Evolutionary conservation across 164 flowering plant genomes (phyloP).

Genomic region (Chimonanthus praecox): DNA sequence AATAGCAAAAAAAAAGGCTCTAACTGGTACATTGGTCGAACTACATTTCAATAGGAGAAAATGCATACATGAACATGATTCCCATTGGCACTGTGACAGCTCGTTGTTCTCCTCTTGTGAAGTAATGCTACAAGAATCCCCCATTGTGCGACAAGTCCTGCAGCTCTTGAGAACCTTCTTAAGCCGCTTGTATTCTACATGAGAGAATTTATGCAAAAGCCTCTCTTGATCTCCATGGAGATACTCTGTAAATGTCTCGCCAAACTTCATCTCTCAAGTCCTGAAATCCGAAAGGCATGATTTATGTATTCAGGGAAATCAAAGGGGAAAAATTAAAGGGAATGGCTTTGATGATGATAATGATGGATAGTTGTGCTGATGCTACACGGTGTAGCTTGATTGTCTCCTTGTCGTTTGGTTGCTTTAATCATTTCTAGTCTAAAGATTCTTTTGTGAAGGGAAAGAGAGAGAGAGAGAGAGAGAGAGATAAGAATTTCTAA

Average conservation of each 20-base stretch:
- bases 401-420: too few relatives aligned
- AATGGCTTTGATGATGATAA: too few relatives aligned
- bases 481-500: too few relatives aligned
- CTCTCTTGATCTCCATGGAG: conserved; percentile 51
- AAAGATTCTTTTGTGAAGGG: too few relatives aligned
- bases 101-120: conserved; percentile 11
- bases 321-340: too few relatives aligned
- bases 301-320: too few relatives aligned
- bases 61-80: conserved; percentile 51
- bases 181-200: conserved; percentile 70
- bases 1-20: too few relatives aligned
- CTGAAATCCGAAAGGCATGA: background rate
- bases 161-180: conserved; percentile 78
- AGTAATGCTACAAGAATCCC: conserved; percentile 13
- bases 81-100: conserved; percentile 25
- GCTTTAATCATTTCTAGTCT: too few relatives aligned
- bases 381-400: too few relatives aligned
- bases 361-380: too few relatives aligned
- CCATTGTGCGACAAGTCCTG: conserved; percentile 28
- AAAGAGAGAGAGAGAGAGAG: too few relatives aligned
- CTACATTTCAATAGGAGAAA: background rate
- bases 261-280: conserved; percentile 60
- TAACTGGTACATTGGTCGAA: too few relatives aligned
- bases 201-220: conserved; percentile 45
- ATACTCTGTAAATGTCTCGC: conserved; percentile 61